These are phyloP conservation scores for Achaetomiella virescens DNA, from an alignment of 495 filamentous ascomycete genomes.

Conservation along the genomic window DNA sequence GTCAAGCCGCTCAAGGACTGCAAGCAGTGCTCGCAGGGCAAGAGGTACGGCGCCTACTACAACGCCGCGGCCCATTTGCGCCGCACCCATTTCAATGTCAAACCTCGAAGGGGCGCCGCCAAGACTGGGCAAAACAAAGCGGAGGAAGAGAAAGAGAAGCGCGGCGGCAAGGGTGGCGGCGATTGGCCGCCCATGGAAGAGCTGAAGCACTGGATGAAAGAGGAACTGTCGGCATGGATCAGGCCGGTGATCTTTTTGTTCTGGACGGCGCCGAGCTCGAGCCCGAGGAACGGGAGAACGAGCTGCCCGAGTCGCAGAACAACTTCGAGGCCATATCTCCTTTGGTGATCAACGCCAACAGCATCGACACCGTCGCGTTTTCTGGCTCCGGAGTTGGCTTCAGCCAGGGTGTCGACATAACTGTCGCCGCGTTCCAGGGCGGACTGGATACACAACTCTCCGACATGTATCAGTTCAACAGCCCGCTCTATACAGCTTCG, in stretches of 20 bases:
- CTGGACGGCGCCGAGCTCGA: slow-evolving; percentile 30
- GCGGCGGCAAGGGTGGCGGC: slow-evolving; percentile 79
- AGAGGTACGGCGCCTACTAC: slow-evolving; percentile 87
- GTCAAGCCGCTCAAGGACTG: slow-evolving; percentile 71
- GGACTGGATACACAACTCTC: slow-evolving; percentile 14
- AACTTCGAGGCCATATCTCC: slow-evolving; percentile 8
- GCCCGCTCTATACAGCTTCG: slow-evolving; percentile 17
- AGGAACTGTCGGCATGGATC: slow-evolving; percentile 48
- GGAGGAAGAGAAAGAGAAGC: slow-evolving; percentile 46
- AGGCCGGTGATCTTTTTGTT: slow-evolving; percentile 18
- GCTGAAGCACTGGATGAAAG: slow-evolving; percentile 76
- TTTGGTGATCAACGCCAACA: slow-evolving; percentile 9
- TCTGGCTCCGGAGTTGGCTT: slow-evolving; percentile 30
- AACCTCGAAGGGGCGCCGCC: slow-evolving; percentile 38
- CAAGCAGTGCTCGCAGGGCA: slow-evolving; percentile 73
- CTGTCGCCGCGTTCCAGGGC: slow-evolving; percentile 11
- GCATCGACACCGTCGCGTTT: slow-evolving; percentile 25
- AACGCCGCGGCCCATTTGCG: slow-evolving; percentile 91
- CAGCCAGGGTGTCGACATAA: slow-evolving; percentile 10
- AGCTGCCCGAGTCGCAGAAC: slow-evolving; percentile 13
- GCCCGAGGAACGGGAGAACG: slow-evolving; percentile 30
- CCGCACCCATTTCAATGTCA: slow-evolving; percentile 71
- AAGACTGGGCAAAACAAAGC: slow-evolving; percentile 32
- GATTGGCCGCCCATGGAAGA: slow-evolving; percentile 75
- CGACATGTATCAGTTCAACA: slow-evolving; percentile 22